A percentile compares a stretch with the other conserved stretches of the same genome.
Evolutionary conservation across 2,329 filamentous ascomycete genomes (phyloP).

Genomic region (Aspergillus sp.): DNA sequence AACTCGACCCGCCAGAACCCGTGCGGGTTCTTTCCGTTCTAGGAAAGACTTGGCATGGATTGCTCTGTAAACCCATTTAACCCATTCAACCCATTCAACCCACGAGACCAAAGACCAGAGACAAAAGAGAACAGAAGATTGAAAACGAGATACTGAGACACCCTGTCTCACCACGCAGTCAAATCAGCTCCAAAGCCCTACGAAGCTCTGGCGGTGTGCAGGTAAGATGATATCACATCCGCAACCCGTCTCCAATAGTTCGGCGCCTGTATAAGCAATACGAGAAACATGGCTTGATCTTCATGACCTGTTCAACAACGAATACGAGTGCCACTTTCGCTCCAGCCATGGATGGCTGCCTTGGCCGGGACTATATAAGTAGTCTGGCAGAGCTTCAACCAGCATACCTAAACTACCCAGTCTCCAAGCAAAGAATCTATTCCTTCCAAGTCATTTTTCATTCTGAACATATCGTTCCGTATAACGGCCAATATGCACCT

Average conservation of each 20-base stretch:
- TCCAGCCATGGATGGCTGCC: not conserved
- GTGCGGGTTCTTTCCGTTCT: too few relatives aligned
- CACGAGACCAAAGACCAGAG: not conserved
- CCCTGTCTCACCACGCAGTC: not conserved
- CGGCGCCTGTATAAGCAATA: not conserved
- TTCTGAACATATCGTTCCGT: not conserved
- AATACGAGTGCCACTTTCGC: not conserved
- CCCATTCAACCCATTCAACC: too few relatives aligned
- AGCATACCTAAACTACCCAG: too few relatives aligned
- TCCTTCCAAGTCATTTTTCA: not conserved
- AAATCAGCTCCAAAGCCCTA: not conserved
- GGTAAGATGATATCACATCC: not conserved
- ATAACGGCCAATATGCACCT: not conserved
- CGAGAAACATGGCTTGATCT: not conserved
- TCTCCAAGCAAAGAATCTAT: too few relatives aligned
- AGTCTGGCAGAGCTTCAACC: too few relatives aligned
- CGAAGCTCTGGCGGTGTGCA: not conserved
- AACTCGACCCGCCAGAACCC: too few relatives aligned
- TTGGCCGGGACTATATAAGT: not conserved
- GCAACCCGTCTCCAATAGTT: not conserved
- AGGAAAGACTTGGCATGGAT: too few relatives aligned
- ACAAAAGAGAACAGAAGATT: not conserved
- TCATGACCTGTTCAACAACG: not conserved
- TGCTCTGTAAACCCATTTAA: too few relatives aligned
- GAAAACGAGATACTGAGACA: not conserved